Base-by-base conservation (phyloP, 179 eudicot genomes). In the Spergularia azorica region DNA sequence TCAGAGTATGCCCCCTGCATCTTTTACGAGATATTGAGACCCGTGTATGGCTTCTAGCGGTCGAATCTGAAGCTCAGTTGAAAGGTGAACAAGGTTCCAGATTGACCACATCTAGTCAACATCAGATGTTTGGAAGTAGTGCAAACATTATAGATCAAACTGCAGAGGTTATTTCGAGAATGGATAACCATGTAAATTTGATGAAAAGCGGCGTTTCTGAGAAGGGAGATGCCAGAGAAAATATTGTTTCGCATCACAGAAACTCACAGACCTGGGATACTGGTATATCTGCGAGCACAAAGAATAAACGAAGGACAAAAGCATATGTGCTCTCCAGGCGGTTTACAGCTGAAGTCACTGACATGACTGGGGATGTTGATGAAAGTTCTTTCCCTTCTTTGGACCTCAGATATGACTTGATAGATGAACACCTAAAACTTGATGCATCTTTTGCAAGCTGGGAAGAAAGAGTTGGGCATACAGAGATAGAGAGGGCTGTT, bases 1-100 rank as follows among this genome's bases (percentile, higher is more conserved):
- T 21, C 87, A 95, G 98, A 80, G 89, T 88, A 75, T 95, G 90
- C 81, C 95, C 95, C 4, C 85, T 90, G 75, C 93, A 95, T 83
- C 95, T 93, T 79, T 86, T 95, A 76, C 90, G 98, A 17, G 98
- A 95, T 86, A 90, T 95, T 57, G 98, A 95, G 84, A 95, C 98
- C 63, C 87, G 97, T 78, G 95, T 91, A 70, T 95, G 98, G 98
- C 97, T 95, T 76, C 83, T 95, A 79, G 98, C 98, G 41, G 98
- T 95, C 46, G 97, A 95, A 79, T 95, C 98, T 63, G 97, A 95
- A 87, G 94, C 92, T 79, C 92, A 89, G 76, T 83, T 89, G 78
- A 91, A 91, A 82, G 84, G 83, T 67, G 97, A 91, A 73, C 86
- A 87, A 62, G 95, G 90, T 77, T 84, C 87, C 48, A 78, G 77